Base-by-base conservation (phyloP, 345 rosid species). In the Passiflora organensis region DNA sequence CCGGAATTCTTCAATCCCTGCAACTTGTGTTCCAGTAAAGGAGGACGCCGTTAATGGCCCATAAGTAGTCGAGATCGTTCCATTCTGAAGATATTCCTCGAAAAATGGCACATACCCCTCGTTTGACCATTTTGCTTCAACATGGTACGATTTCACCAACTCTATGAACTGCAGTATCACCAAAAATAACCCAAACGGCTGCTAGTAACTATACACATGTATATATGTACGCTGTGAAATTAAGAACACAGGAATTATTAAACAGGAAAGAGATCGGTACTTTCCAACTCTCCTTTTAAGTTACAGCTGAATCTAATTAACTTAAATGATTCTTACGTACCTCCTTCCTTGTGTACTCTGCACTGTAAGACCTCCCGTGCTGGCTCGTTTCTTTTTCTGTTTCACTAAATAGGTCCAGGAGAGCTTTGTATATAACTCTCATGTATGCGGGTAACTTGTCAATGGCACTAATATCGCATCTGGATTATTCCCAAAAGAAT, bases 21-120 rank as follows among this genome's bases (percentile, higher is more conserved):
- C 62, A 28, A 10, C 41, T 42, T 34, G 37, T 38, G 56, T 18
- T n/a, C 51, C 69, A 15, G 56, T 2, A 18, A 49, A 41, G 6
- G 23, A 13, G 15, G 49, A 0, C 0, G 56, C n/a, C 0, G 39
- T 1, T 4, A 62, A 22, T 13, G 47, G 10, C 1, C 34, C 6
- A 56, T 16, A 32, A 41, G 16, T 0, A 13, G 17, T 6, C 39
- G 67, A 13, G 12, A 10, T 3, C 15, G 32, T 13, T 51, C 51
- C 66, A 16, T 53, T 45, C 15, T 2, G 4, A 12, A 53, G 0
- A 19, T 53, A 53, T 38, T 53, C 68, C 6, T 55, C 53, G 1
- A 48, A 37, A 0, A 43, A 1, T 28, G 68, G 68, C 10, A 56
- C 43, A n/a, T 24, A 2, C 2, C 23, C 3, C 2, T 46, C n/a